phyloP scores from a whole-genome alignment of 352 stramenopile genomes.

The Thalassiosira livingstoniorum region DNA sequence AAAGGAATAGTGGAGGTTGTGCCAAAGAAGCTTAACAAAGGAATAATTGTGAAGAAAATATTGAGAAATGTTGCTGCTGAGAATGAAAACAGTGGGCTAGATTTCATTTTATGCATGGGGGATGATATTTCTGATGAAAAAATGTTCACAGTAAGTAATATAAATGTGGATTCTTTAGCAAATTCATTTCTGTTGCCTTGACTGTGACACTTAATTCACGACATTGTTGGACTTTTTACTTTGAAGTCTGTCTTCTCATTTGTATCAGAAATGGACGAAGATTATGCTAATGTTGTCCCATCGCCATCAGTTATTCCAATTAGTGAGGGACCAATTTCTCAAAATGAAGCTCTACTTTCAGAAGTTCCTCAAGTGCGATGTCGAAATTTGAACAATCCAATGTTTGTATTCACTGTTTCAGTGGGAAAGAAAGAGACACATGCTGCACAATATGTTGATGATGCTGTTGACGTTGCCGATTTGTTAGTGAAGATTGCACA shows the following conservation, averaged over 20 bases:
- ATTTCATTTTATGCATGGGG: constrained; percentile 94
- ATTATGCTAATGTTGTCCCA: constrained; percentile 40
- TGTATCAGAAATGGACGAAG: constrained; percentile 74
- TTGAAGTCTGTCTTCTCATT: constrained; percentile 77
- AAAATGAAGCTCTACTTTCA: constrained; percentile 27
- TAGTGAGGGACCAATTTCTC: constrained; percentile 6
- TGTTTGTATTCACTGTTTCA: constrained; percentile 72
- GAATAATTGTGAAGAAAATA: constrained; percentile 92
- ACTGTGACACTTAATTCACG: background rate
- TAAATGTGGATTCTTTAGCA: too few species aligned
- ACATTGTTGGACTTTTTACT: background rate
- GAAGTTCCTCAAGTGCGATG: constrained; percentile 36
- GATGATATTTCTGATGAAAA: constrained; percentile 94
- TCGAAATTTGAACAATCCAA: constrained; percentile 30
- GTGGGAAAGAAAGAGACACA: constrained; percentile 82
- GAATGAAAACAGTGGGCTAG: constrained; percentile 84
- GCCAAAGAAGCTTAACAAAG: constrained; percentile 92
- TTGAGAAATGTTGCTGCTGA: constrained; percentile 88
- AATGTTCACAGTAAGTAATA: constrained; percentile 89
- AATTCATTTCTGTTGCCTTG: too few species aligned
- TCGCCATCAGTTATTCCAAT: constrained; percentile 49
- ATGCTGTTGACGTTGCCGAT: constrained; percentile 75
- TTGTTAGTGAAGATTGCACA: constrained; percentile 43
- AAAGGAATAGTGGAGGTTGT: constrained; percentile 92
- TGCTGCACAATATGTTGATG: constrained; percentile 76